Base-by-base conservation (phyloP, 1,284 basidiomycete genomes). In the Sanghuangporus weigelae region DNA sequence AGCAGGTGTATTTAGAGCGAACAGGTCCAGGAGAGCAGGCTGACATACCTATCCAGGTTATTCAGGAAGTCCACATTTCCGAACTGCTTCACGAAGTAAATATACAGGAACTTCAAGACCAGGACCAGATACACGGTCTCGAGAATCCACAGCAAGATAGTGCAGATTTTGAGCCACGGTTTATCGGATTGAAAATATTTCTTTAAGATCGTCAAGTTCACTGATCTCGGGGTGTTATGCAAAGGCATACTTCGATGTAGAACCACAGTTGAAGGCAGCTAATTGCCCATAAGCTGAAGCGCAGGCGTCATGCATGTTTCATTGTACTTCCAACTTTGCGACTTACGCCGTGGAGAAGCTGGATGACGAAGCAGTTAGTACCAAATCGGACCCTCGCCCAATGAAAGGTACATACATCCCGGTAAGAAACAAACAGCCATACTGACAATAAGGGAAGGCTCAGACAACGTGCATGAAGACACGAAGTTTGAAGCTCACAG, bases 271-370 rank as follows among this genome's bases (percentile, higher is more conserved):
- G 63, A 23, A 64, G 14, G 14, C 49, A 48, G 19, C 60, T 44
- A 19, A 50, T 38, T 8, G 60, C 63, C 63, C 63, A 64, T 4
- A 64, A 48, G n/a, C 63, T 64, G 26, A 23, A 26, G 23, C 10
- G 21, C 31, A 1, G 35, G 5, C 31, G 3, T 7, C 38, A 11
- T n/a, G n/a, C 12, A 31, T 16, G 10, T n/a, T 14, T 16, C 16
- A 36, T 31, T 14, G 31, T n/a, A 2, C 10, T 8, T 36, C 5
- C 11, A 40, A 1, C 3, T 8, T 19, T 31, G 23, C 31, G 26
- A 19, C 53, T 16, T 54, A 54, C 53, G 53, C 53, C 8, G 53
- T 38, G 38, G 26, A 36, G 7, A 54, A 54, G 31, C 53, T 54
- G 36, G 26, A 54, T n/a, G 19, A 42, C 4, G 12, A 42, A 39